Evolutionary conservation across 192 early-diverging fungal genomes (phyloP).

Genomic region (Spizellomyces sp.): DNA sequence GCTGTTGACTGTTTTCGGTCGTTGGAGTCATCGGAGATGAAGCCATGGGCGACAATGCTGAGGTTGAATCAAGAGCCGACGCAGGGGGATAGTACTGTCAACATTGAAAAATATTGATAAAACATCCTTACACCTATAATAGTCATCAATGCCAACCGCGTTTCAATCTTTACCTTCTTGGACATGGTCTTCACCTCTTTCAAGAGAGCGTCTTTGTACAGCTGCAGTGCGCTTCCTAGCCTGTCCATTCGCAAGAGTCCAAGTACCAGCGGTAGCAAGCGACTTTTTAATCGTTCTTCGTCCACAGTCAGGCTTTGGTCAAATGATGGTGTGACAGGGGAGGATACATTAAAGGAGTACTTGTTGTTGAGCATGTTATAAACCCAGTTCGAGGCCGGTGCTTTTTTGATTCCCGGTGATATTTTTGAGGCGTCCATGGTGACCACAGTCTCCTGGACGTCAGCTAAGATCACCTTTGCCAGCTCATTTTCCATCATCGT

Average conservation of each 20-base stretch:
- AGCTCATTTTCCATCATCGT: conserved; percentile 79
- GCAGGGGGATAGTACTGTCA: conserved; percentile 29
- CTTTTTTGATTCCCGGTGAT: conserved; percentile 22
- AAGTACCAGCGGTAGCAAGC: conserved; percentile 72
- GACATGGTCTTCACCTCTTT: conserved; percentile 76
- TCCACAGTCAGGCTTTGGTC: conserved; percentile 14
- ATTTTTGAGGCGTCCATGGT: conserved; percentile 45
- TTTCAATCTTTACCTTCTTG: conserved; percentile 65
- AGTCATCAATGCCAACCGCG: neutral
- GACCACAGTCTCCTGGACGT: conserved; percentile 59
- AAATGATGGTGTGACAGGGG: conserved; percentile 21
- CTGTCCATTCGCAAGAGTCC: conserved; percentile 78
- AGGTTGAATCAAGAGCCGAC: neutral
- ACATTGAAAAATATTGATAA: conserved; percentile 7
- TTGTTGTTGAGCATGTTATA: conserved; percentile 39
- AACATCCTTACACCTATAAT: neutral
- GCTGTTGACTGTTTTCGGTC: conserved; percentile 34
- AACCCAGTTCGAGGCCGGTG: conserved; percentile 36
- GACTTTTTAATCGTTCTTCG: conserved; percentile 47
- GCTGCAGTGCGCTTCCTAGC: conserved; percentile 67
- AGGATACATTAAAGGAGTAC: conserved; percentile 19
- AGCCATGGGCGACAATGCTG: conserved; percentile 15
- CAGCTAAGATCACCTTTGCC: conserved; percentile 59
- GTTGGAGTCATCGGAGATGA: conserved; percentile 15
- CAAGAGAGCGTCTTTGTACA: conserved; percentile 76